phyloP scores from a whole-genome alignment of 2,329 filamentous ascomycete genomes.

The Colletotrichum destructivum region DNA sequence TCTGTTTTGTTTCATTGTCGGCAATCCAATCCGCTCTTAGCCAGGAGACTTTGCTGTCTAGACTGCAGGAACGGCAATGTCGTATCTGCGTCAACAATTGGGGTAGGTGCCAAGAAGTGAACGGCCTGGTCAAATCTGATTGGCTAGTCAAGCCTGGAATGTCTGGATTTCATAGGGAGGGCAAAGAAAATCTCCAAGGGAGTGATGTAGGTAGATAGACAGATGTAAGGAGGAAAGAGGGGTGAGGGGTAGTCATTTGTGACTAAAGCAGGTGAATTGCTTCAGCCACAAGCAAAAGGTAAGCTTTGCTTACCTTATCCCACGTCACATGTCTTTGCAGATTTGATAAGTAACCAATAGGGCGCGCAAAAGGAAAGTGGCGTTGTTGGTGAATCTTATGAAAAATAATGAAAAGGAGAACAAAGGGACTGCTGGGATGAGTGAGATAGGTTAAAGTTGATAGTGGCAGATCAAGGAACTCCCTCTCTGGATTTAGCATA shows the following conservation, averaged over 20 bases:
- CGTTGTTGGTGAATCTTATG: too few species aligned
- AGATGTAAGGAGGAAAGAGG: neutral
- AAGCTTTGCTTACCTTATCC: neutral
- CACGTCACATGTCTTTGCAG: neutral
- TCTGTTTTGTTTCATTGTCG: neutral
- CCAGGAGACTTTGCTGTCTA: neutral
- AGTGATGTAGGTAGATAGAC: neutral
- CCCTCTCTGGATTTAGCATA: too few species aligned
- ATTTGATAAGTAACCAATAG: neutral
- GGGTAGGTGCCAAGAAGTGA: neutral
- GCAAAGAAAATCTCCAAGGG: neutral
- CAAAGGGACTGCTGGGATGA: too few species aligned
- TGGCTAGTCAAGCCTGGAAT: too few species aligned
- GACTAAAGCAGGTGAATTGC: neutral
- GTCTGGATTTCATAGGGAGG: too few species aligned
- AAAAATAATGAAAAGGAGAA: neutral
- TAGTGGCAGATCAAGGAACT: too few species aligned
- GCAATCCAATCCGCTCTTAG: too few species aligned
- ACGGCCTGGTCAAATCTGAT: neutral
- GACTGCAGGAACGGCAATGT: too few species aligned
- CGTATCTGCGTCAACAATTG: neutral
- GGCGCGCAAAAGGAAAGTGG: neutral
- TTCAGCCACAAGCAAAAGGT: neutral
- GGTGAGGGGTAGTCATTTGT: neutral
- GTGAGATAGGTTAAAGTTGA: too few species aligned